Evolutionary conservation across 2,329 filamentous ascomycete species (phyloP), one percentile per base, ranked within the genome.

Genomic region (Phoma sp.): DNA sequence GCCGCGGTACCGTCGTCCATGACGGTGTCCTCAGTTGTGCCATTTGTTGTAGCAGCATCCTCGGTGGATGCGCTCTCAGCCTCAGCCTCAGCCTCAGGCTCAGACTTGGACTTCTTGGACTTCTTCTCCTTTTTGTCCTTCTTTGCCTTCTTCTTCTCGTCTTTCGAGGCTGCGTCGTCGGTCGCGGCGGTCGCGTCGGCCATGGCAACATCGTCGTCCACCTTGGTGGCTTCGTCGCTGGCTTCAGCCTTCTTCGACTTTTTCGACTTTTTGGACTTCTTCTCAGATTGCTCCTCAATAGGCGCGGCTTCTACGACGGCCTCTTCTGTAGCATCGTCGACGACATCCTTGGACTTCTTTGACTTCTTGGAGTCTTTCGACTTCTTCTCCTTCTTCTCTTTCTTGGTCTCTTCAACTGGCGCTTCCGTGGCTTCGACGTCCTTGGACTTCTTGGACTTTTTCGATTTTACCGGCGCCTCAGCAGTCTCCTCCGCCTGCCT

Each of bases 281-380:
- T 67, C 35, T 61, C 55, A 35, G 60, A 62, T 44, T 62, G 60
- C 31, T 64, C 57, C 33, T 63, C 62, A 17, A 53, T 58, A 56
- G 58, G 49, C 19, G 57, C 55, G 31, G 45, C 57, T 24, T 68
- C 63, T 32, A 51, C 39, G 5, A 44, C 50, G 7, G 44, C 60
- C 17, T 65, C 63, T 24, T 52, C 51, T n/a, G 49, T 38, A 10
- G 40, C 47, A 46, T 58, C 64, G 50, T 65, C 59, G 25, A 47
- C 43, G 27, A 53, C 37, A 27, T 65, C 68, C 52, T 70, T 72
- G 19, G 64, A 65, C 46, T 73, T 74, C 51, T 73, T 73, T 2
- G 62, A 64, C 52, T 71, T 73, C 40, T 74, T 72, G 0, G 62
- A 54, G 21, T 60, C 64, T 10, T 63, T 56, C 3, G 25, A 37